phyloP scores from a whole-genome alignment of 108 stramenopile genomes.

The Ochromonas danica region DNA sequence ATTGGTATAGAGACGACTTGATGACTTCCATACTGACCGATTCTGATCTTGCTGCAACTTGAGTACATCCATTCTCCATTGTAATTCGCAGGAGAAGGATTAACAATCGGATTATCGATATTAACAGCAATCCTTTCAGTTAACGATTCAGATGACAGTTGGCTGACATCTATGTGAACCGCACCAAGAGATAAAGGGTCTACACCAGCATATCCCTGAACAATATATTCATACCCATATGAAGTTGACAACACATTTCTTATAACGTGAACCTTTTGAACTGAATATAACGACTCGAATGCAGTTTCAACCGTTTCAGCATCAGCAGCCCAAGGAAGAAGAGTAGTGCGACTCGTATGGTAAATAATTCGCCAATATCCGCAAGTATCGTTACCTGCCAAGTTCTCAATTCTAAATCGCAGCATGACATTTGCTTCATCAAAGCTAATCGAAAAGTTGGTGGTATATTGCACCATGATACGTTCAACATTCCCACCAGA shows the following conservation, averaged over 20 bases:
- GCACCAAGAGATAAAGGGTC: not conserved
- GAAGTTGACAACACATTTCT: not conserved
- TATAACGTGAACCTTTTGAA: not conserved
- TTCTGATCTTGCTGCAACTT: not conserved
- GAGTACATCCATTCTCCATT: constrained; percentile 7
- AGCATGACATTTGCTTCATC: not conserved
- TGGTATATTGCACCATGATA: not conserved
- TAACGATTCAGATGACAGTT: constrained; percentile 5
- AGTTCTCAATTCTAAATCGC: not conserved
- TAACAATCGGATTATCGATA: not conserved
- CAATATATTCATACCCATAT: not conserved
- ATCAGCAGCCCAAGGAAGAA: constrained; percentile 6
- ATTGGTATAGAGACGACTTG: constrained; percentile 11
- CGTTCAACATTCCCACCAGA: not conserved
- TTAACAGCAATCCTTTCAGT: not conserved
- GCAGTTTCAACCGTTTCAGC: constrained; percentile 4
- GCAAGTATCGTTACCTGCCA: constrained; percentile 9
- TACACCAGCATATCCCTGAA: not conserved
- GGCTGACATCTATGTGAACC: not conserved
- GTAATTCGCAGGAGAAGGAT: not conserved
- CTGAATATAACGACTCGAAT: not conserved
- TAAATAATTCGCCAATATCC: constrained; percentile 30
- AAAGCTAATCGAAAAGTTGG: not conserved
- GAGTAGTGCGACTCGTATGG: not conserved
- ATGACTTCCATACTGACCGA: not conserved